Percentiles rank a stretch among this genome's conserved stretches.
Conservation (phyloP, 345 rosid species). For the Pugionium cornutum region DNA sequence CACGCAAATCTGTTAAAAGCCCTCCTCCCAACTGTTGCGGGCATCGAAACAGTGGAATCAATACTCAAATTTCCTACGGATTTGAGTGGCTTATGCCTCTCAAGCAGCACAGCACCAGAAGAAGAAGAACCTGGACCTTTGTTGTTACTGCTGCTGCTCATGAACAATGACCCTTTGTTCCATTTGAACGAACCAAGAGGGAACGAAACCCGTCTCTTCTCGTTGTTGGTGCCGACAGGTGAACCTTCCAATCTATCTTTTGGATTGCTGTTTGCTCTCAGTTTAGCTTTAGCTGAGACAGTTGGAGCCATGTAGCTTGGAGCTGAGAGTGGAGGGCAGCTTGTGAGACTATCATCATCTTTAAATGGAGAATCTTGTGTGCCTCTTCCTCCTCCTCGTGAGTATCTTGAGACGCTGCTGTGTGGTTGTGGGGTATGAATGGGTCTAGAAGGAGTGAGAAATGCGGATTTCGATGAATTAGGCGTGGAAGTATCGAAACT, state of each 20-base stretch:
- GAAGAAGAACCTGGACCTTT: conserved; percentile 34
- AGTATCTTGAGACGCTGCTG: conserved; percentile 55
- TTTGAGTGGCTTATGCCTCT: conserved; percentile 47
- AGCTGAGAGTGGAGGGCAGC: conserved; percentile 86
- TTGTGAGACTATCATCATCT: conserved; percentile 92
- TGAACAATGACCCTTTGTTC: conserved; percentile 71
- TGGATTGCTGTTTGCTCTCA: conserved; percentile 69
- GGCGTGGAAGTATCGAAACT: conserved; percentile 71
- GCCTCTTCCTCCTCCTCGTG: conserved; percentile 59
- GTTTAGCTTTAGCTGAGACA: conserved; percentile 77
- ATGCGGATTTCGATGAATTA: conserved; percentile 68
- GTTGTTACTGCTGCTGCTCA: conserved; percentile 50
- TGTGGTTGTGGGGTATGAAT: conserved; percentile 53
- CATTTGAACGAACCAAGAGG: conserved; percentile 79
- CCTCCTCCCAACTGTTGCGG: conserved; percentile 69
- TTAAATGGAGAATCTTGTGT: conserved; percentile 62
- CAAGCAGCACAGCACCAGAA: conserved; percentile 48
- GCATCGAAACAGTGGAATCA: conserved; percentile 86
- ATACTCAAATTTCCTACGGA: conserved; percentile 67
- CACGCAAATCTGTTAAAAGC: conserved; percentile 97
- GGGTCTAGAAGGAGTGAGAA: conserved; percentile 46
- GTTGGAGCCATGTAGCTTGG: conserved; percentile 94
- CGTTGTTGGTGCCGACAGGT: conserved; percentile 46
- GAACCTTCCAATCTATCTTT: conserved; percentile 64
- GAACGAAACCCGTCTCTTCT: conserved; percentile 72